These are phyloP conservation scores for Blastocystis sp. DNA, from an alignment of 352 stramenopile genomes.

Conservation along the genomic window DNA sequence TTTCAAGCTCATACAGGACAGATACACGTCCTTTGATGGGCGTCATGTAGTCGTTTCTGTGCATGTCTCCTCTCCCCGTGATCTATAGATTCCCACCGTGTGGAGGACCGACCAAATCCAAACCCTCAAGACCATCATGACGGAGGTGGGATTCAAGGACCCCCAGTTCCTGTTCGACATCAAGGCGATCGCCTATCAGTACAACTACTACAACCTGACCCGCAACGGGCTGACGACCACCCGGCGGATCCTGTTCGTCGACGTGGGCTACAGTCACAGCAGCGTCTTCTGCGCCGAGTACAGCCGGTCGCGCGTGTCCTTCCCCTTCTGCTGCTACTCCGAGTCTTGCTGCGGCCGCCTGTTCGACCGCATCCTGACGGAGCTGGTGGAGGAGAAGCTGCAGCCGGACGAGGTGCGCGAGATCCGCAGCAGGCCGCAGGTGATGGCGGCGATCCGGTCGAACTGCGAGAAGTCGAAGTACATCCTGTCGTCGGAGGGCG, in stretches of 20 bases:
- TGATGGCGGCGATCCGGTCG: background rate
- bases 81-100: conserved; percentile 21
- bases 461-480: conserved; percentile 9
- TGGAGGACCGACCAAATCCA: background rate
- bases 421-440: background rate
- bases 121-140: background rate
- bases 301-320: background rate
- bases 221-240: background rate
- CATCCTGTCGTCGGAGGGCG: background rate
- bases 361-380: background rate
- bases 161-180: conserved; percentile 13
- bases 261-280: conserved; percentile 38
- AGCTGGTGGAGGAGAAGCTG: conserved; percentile 12
- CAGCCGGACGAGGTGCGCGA: background rate
- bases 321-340: background rate
- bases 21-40: background rate
- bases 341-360: background rate
- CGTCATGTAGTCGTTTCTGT: conserved; percentile 11
- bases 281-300: background rate
- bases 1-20: background rate
- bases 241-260: conserved; percentile 25
- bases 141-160: background rate
- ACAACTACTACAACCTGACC: background rate
- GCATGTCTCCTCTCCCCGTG: background rate
- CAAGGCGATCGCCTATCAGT: conserved; percentile 20